Conservation (phyloP, 257 asterid genomes). For the Fraxinus excelsior region DNA sequence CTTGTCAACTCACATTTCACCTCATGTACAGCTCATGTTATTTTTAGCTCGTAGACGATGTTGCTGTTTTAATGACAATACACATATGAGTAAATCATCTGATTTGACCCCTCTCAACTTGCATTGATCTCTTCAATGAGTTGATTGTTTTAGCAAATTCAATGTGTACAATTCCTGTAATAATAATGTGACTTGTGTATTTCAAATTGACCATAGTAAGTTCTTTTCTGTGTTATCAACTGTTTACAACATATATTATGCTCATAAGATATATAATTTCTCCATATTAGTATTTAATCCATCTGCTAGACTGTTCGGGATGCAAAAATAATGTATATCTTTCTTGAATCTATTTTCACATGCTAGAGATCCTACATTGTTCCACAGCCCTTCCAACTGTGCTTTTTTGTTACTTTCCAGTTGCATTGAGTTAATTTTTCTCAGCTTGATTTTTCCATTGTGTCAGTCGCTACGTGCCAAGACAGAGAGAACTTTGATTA, state of each 20-base stretch:
- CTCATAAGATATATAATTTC: background rate
- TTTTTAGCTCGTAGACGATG: background rate
- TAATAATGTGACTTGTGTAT: constrained; percentile 2
- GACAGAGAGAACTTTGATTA: constrained; percentile 52
- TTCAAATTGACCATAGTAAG: background rate
- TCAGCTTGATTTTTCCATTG: constrained; percentile 32
- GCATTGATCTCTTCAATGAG: background rate
- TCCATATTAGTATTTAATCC: constrained; percentile 9
- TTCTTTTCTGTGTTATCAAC: background rate
- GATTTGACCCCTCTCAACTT: background rate
- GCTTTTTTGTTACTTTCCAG: constrained; percentile 14
- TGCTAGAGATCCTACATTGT: background rate
- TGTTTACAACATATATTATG: background rate
- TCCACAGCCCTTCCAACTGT: background rate
- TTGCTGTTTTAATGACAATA: background rate
- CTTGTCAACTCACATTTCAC: background rate
- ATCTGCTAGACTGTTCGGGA: background rate
- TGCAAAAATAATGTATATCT: background rate
- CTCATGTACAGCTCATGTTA: background rate
- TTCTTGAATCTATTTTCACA: constrained; percentile 1
- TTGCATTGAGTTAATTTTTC: constrained; percentile 14
- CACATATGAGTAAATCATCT: background rate
- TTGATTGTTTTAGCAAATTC: constrained; percentile 5
- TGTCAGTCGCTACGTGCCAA: constrained; percentile 85
- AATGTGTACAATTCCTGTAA: background rate